Evolutionary conservation across 768 basidiomycete genomes (phyloP), one percentile per base, ranked within the genome.

Genomic region (Flagelloscypha sp.): DNA sequence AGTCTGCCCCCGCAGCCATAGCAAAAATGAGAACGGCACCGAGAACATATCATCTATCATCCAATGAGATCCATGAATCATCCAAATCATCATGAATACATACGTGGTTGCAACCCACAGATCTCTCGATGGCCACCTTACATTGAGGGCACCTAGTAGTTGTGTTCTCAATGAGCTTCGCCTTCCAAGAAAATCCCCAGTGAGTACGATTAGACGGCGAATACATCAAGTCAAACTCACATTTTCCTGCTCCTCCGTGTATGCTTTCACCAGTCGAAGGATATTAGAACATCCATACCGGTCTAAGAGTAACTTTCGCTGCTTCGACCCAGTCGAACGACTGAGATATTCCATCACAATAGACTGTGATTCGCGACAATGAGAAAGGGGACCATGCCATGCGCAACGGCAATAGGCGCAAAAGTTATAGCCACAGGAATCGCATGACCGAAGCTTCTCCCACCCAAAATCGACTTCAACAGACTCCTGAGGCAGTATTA

Each of bases 41-140:
- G 79, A n/a, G 63, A 57, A 48, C 82, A 88, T 6, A 73, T 82
- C 84, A 86, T 86, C 84, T 85, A 40, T 24, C 27, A 7, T 35
- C 41, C 30, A 22, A 48, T 45, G 16, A 12, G 15, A 16, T 6
- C 27, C 9, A 12, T 9, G 31, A 22, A 11, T 27, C 33, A 37
- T 39, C 13, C 33, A 36, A 27, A 24, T 31, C 29, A 30, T 35
- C 16, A 19, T 30, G 4, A 16, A 7, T 28, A 62, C 79, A 42
- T 61, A 89, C 88, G 59, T 94, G 90, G 56, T 93, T 93, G 59
- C 90, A 93, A 1, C 89, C 89, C 40, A 68, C 46, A n/a, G 66
- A 72, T 58, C 86, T 86, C 58, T 86, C 82, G 8, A 90, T 80
- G 40, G 72, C 63, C 10, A 85, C 69, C 11, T 55, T 48, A 48